Base-by-base conservation (phyloP, 352 stramenopile genomes). In the Peronospora belbahrii region DNA sequence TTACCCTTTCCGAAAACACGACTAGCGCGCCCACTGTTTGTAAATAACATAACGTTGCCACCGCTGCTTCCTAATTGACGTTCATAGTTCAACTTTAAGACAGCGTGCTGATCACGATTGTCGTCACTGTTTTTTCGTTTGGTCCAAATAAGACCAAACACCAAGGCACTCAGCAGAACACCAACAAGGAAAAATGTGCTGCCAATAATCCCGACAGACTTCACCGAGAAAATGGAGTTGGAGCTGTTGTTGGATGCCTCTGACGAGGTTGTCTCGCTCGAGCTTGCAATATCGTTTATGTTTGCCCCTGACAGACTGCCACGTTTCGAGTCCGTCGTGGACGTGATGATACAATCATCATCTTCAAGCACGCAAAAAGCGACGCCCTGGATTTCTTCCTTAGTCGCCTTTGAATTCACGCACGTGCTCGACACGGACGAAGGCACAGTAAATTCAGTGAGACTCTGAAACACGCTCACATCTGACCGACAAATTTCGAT, bases 401-500 rank as follows among this genome's bases (percentile, higher is more conserved):
- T 41, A 9, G 36, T 59, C 0, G 65, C 65, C 14, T 48, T 56
- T 0, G 40, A 17, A 32, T 69, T 62, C 11, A 48, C 59, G 17
- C 65, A 75, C 4, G 45, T 40, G 23, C 44, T 59, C 8, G 50
- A 66, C 22, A 75, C 18, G 15, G 57, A 69, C 11, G 58, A 59
- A 14, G 65, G 62, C 2, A 45, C 59, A 22, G 44, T 65, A 35
- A 77, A 55, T 17, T 56, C 43, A 6, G 38, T 51, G 24, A 67
- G 51, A 23, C 28, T 62, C 42, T 69, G 42, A 35, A 81, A 67
- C 4, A 68, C 59, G 10, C 58, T 51, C 42, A 81, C 65, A 28
- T 77, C 64, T 0, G 67, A 67, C 19, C 56, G 58, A 20, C 64
- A 74, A 42, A 78, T 63, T 44, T 81, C 70, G 18, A 81, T 65